These are phyloP conservation scores for Phialemoniopsis sp. DNA, from an alignment of 2,329 filamentous ascomycete species.

Conservation along the genomic window DNA sequence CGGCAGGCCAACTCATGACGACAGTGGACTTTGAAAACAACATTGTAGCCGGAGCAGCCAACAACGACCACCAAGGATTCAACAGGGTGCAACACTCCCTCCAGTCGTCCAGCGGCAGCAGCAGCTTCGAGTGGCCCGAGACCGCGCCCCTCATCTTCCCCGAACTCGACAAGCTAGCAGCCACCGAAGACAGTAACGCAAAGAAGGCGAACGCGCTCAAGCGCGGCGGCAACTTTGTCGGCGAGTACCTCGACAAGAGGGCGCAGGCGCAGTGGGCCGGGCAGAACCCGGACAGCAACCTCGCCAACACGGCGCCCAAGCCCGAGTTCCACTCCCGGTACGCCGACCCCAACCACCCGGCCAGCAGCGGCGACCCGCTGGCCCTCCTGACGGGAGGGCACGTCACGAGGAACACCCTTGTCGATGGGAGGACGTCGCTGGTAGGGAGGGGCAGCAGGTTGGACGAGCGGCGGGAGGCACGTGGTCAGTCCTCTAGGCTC, in stretches of 20 bases:
- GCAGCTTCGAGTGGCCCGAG: slow-evolving; percentile 35
- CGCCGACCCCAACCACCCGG: slow-evolving; percentile 19
- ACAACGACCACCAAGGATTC: slow-evolving; percentile 5
- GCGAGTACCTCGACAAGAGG: slow-evolving; percentile 12
- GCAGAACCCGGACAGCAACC: slow-evolving; percentile 8
- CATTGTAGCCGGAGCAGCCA: slow-evolving; percentile 23
- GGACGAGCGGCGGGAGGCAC: no score
- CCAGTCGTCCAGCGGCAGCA: slow-evolving; percentile 28
- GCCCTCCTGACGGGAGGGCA: slow-evolving; percentile 17
- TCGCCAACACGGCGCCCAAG: slow-evolving; percentile 14
- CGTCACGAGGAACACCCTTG: neutral
- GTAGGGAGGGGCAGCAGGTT: no score
- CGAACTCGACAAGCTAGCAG: slow-evolving; percentile 25
- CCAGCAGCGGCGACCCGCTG: slow-evolving; percentile 16
- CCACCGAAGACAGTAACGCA: slow-evolving; percentile 7
- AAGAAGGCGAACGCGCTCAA: slow-evolving; percentile 13
- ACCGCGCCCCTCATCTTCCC: slow-evolving; percentile 46
- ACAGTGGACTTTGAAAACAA: slow-evolving; percentile 27
- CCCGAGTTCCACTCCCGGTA: slow-evolving; percentile 18
- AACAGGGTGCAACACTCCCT: slow-evolving; percentile 23
- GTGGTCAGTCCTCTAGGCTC: neutral
- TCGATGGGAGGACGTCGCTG: no score
- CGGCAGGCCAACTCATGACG: slow-evolving; percentile 16
- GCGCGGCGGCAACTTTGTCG: slow-evolving; percentile 13
- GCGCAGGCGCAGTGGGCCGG: slow-evolving; percentile 14